Conservation (phyloP, 768 basidiomycete species). For the Kwoniella sp. region DNA sequence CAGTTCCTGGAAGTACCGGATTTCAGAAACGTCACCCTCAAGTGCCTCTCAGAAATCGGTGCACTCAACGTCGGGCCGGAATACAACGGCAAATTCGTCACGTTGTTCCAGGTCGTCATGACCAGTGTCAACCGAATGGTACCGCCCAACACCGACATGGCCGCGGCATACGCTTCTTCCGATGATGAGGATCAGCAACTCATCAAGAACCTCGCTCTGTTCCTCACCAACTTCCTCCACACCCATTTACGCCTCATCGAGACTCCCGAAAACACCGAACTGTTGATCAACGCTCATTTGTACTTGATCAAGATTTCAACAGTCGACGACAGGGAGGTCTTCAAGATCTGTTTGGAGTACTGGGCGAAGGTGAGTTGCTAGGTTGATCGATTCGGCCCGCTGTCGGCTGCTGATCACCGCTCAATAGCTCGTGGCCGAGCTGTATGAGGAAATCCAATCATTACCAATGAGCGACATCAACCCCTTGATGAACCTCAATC, state of each 20-base stretch:
- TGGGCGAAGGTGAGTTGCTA: constrained; percentile 54
- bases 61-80: constrained; percentile 89
- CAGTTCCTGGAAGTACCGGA: constrained; percentile 96
- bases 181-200: constrained; percentile 93
- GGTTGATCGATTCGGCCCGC: too few relatives aligned
- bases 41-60: constrained; percentile 94
- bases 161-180: constrained; percentile 81
- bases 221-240: constrained; percentile 92
- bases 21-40: constrained; percentile 93
- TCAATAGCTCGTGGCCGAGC: constrained; percentile 78
- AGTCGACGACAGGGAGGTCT: constrained; percentile 97
- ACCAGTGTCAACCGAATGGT: constrained; percentile 95
- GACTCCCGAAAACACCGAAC: constrained; percentile 80
- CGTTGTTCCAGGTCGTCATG: constrained; percentile 97
- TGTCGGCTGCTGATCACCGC: background rate
- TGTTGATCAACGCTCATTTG: constrained; percentile 90
- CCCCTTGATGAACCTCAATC: constrained; percentile 67
- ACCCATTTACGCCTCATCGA: constrained; percentile 92
- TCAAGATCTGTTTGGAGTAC: constrained; percentile 98
- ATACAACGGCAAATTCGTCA: constrained; percentile 97
- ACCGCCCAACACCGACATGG: constrained; percentile 85
- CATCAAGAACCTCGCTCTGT: constrained; percentile 93
- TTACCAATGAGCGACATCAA: constrained; percentile 77
- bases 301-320: constrained; percentile 98
- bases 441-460: constrained; percentile 95